Evolutionary conservation across 805 yeast genomes (phyloP), one percentile per base, ranked within the genome.

Genomic region (Ogataea zsoltii): DNA sequence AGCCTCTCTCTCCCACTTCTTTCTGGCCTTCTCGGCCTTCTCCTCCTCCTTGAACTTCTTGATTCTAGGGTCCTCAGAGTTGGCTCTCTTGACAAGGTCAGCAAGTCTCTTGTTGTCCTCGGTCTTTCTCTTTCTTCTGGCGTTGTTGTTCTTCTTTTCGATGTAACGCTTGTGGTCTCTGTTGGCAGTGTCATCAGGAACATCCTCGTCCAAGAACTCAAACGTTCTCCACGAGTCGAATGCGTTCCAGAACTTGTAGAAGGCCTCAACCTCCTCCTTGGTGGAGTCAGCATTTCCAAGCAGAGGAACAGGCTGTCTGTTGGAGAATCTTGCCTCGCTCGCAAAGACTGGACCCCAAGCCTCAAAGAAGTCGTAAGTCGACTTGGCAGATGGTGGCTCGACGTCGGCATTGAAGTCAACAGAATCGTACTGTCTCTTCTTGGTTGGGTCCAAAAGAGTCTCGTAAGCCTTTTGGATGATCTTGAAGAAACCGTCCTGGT

Each of bases 111-210:
- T 86, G 75, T 85, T 92, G 72, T 94, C 99, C 66, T 94, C 97
- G 64, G 92, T 90, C 85, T 94, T 94, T 78, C 82, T 87, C 87
- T 92, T 94, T 78, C 88, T 87, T 77, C 99, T 88, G 48, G 95
- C 88, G 57, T 96, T 90, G 71, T 88, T 82, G 78, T 94, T 94
- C 80, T 94, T 94, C 78, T 92, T 89, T 76, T 94, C 99, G 58
- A 91, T 85, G 77, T 89, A 88, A 75, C 99, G 96, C 78, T 94
- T 94, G 82, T 94, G 96, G 70, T 94, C 99, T 80, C 99, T 90
- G 83, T 94, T 94, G 50, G 96, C 87, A 46, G 97, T 88, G 72
- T 94, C 99, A 75, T 94, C 99, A 58, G 99, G 99, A 63, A 91
- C 97, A 66, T 94, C 99, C 77, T 94, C 99, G 67, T 94, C 99